phyloP scores from a whole-genome alignment of 2,329 filamentous ascomycete genomes.

The Cladosporium velox region DNA sequence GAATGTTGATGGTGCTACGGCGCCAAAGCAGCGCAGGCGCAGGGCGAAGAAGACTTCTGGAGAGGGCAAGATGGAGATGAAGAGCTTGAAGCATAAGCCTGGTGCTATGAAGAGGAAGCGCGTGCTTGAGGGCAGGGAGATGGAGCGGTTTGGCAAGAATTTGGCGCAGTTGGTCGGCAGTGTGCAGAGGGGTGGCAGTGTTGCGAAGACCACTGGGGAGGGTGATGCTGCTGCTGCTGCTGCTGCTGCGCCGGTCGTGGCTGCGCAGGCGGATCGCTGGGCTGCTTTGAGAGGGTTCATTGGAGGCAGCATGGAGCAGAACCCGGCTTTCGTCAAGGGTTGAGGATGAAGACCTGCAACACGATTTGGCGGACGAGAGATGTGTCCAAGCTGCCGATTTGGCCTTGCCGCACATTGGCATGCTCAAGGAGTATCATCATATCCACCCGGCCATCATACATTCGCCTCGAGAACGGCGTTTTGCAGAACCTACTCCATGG shows the following conservation, averaged over 20 bases:
- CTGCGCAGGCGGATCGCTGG: conserved; percentile 65
- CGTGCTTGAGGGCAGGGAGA: conserved; percentile 75
- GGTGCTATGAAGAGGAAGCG: conserved; percentile 84
- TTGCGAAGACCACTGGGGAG: conserved; percentile 26
- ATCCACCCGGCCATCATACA: not conserved
- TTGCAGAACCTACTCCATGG: not conserved
- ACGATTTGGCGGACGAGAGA: not conserved
- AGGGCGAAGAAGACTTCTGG: conserved; percentile 30
- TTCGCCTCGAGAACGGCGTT: not conserved
- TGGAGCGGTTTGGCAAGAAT: conserved; percentile 79
- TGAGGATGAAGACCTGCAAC: conserved; percentile 20
- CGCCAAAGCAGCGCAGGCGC: conserved; percentile 19
- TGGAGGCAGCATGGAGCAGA: conserved; percentile 84
- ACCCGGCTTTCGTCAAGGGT: conserved; percentile 64
- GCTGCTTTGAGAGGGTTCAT: conserved; percentile 82
- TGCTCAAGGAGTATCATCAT: not conserved
- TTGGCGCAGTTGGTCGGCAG: conserved; percentile 66
- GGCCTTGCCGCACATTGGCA: not conserved
- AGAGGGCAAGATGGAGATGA: conserved; percentile 68
- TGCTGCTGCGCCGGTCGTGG: conserved; percentile 26
- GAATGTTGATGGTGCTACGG: conserved; percentile 18
- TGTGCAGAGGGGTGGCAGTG: conserved; percentile 17
- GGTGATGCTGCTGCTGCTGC: not conserved
- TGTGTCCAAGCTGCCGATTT: not conserved
- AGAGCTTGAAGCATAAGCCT: conserved; percentile 71